These are phyloP conservation scores for Xylaria sp. DNA, from an alignment of 2,329 filamentous ascomycete species.

Conservation along the genomic window DNA sequence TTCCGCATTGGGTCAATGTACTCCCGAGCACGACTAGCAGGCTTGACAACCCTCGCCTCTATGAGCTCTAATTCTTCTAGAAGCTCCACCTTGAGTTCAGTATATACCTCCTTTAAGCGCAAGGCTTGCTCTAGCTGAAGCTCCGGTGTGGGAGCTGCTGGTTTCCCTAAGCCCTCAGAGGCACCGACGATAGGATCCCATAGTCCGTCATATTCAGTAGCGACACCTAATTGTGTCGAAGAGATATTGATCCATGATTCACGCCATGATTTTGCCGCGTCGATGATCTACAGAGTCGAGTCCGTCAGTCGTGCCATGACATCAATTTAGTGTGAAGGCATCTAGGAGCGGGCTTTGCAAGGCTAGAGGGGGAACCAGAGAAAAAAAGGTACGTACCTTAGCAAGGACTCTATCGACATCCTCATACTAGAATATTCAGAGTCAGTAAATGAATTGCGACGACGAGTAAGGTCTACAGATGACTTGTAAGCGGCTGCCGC, in stretches of 20 bases:
- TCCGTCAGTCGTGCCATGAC: slow-evolving; percentile 30
- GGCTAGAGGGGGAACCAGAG: slow-evolving; percentile 9
- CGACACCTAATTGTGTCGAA: slow-evolving; percentile 72
- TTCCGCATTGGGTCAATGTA: slow-evolving; percentile 79
- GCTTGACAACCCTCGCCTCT: slow-evolving; percentile 74
- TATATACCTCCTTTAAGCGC: slow-evolving; percentile 73
- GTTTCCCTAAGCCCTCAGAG: slow-evolving; percentile 65
- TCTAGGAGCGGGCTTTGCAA: background rate
- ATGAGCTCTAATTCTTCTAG: slow-evolving; percentile 76
- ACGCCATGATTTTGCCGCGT: slow-evolving; percentile 79
- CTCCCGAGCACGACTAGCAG: slow-evolving; percentile 75
- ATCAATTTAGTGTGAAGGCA: slow-evolving; percentile 19
- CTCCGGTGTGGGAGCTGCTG: slow-evolving; percentile 70
- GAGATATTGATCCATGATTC: slow-evolving; percentile 82
- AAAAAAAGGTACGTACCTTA: slow-evolving; percentile 70
- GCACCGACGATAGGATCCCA: slow-evolving; percentile 82
- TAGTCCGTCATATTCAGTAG: slow-evolving; percentile 75
- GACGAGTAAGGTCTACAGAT: background rate
- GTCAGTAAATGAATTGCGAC: slow-evolving; percentile 18
- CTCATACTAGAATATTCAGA: slow-evolving; percentile 64
- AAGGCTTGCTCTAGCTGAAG: slow-evolving; percentile 72
- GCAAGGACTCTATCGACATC: slow-evolving; percentile 80
- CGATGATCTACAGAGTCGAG: slow-evolving; percentile 69
- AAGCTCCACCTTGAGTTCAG: slow-evolving; percentile 77
- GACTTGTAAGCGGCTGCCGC: background rate